These are phyloP conservation scores for Athelia psychrophila DNA, from an alignment of 1,284 basidiomycete genomes.

Conservation along the genomic window DNA sequence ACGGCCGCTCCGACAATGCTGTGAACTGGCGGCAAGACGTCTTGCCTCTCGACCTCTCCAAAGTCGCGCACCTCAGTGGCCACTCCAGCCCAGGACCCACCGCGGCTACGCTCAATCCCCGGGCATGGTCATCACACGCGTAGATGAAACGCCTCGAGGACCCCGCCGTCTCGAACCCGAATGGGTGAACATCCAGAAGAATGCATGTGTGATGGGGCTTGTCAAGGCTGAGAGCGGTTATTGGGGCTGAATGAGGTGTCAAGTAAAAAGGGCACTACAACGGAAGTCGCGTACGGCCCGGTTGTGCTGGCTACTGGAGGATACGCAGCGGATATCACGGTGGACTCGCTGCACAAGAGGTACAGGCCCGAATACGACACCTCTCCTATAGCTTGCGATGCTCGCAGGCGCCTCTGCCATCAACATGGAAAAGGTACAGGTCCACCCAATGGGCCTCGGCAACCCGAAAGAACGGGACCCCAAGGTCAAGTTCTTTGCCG, in stretches of 20 bases:
- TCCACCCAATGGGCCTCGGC: constrained; percentile 94
- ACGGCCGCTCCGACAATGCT: constrained; percentile 91
- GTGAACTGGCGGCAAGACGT: constrained; percentile 95
- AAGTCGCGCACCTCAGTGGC: constrained; percentile 93
- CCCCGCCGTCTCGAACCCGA: constrained; percentile 82
- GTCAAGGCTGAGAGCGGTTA: constrained; percentile 80
- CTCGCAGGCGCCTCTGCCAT: constrained; percentile 84
- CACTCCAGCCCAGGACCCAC: constrained; percentile 94
- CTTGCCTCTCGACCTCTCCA: constrained; percentile 90
- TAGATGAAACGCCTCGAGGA: constrained; percentile 95
- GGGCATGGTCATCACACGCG: constrained; percentile 95
- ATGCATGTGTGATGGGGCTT: constrained; percentile 83
- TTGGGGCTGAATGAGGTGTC: constrained; percentile 83
- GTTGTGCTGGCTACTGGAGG: constrained; percentile 97
- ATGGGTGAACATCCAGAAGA: constrained; percentile 91
- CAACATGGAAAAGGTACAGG: constrained; percentile 99
- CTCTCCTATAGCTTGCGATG: constrained; percentile 84
- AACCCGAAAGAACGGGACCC: constrained; percentile 93
- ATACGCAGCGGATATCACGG: constrained; percentile 94
- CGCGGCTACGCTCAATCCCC: constrained; percentile 93
- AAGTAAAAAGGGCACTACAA: constrained; percentile 76
- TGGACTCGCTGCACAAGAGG: constrained; percentile 85
- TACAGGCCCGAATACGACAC: constrained; percentile 90
- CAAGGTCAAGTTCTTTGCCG: constrained; percentile 96
- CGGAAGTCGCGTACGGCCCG: constrained; percentile 80